Conservation (phyloP, 108 stramenopile genomes). For the Poteriospumella lacustris region DNA sequence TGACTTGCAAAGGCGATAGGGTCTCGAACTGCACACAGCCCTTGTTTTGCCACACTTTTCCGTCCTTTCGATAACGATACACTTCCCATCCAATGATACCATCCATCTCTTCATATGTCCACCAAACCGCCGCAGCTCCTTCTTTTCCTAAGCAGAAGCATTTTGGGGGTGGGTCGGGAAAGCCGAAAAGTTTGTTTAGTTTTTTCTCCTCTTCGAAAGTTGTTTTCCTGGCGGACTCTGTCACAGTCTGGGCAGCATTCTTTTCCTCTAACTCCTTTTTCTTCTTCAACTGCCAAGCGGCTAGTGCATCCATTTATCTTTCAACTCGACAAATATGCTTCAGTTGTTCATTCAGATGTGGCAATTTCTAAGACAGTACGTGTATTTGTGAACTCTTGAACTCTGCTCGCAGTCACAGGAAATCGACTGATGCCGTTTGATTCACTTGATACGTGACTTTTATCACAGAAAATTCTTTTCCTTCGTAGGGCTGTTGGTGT, state of each 20-base stretch:
- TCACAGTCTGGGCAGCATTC: too few relatives aligned
- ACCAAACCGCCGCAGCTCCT: slow-evolving; percentile 23
- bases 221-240: too few relatives aligned
- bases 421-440: too few relatives aligned
- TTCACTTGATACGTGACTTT: too few relatives aligned
- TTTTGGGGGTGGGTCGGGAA: neutral
- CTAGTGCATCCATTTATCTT: slow-evolving; percentile 2
- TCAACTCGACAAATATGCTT: neutral
- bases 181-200: slow-evolving; percentile 1
- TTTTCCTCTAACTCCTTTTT: too few relatives aligned
- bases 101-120: slow-evolving; percentile 6
- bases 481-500: neutral
- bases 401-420: neutral
- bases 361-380: too few relatives aligned
- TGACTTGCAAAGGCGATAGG: neutral
- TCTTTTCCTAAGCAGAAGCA: neutral
- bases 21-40: neutral
- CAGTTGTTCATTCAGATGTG: neutral
- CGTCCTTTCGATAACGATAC: slow-evolving; percentile 21
- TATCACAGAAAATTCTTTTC: too few relatives aligned
- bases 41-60: slow-evolving; percentile 4
- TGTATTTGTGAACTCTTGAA: too few relatives aligned
- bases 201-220: neutral
- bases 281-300: neutral
- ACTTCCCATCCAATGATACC: slow-evolving; percentile 12